Evolutionary conservation across 2,329 filamentous ascomycete genomes (phyloP), one percentile per base, ranked within the genome.

Genomic region (Fusarium mexicanum): DNA sequence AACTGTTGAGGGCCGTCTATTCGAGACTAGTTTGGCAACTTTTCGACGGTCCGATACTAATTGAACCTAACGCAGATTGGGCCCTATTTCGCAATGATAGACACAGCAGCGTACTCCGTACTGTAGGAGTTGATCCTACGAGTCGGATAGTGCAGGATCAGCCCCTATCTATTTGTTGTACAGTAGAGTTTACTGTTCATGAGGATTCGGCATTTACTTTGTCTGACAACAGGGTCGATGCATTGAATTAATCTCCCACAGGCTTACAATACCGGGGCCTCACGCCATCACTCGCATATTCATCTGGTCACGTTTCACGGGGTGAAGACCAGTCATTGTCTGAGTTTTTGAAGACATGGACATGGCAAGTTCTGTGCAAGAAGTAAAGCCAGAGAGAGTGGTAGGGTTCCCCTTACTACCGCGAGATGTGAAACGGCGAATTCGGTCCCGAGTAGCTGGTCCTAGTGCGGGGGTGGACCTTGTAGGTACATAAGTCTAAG

Each of bases 391-490:
- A 29, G 44, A 41, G 47, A 31, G 54, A 13, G 43, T 53, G 41
- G 22, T 38, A 65, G 43, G 65, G 67, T 57, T 46, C 33, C 48
- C 68, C 67, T 47, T 71, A 53, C 64, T 61, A 68, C 65, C 29
- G 17, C 47, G 48, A 61, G 35, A 70, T 60, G 50, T 66, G 71
- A 72, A 77, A 70, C 68, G 43, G 59, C 48, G 41, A 70, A 53
- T 47, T 76, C 68, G 69, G 76, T 77, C 69, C 76, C 76, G 73
- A 70, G 70, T 68, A 72, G 61, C 69, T 74, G 76, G 76, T 76
- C 76, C 58, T 61, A 69, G 58, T 77, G 76, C 71, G 75, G 76
- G 76, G 76, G 73, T 78, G 69, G 71, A 77, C 76, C 76, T 75
- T 74, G 73, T 66, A 70, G 41, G 37, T 60, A 65, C 60, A 66